Evolutionary conservation across 805 yeast genomes (phyloP).

Genomic region (Myxozyma kluyveri): DNA sequence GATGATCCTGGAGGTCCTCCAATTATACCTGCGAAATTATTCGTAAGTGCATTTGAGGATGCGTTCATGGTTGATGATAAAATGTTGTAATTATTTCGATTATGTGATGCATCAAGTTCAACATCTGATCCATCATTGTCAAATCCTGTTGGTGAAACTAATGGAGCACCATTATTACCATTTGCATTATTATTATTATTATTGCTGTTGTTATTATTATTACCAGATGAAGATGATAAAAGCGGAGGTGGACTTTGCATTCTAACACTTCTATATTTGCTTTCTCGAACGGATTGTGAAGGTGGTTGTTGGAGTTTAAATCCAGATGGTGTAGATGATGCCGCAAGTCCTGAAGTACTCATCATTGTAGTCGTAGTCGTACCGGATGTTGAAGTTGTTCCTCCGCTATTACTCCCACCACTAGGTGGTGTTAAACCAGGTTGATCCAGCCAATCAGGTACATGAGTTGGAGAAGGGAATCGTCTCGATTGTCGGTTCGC

Average conservation of each 20-base stretch:
- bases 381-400: neutral
- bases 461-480: constrained; percentile 20
- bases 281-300: neutral
- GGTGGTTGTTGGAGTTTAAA: neutral
- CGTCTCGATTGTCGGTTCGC: neutral
- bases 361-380: constrained; percentile 1
- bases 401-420: neutral
- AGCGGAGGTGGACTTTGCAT: neutral
- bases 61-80: no score
- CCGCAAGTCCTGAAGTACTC: neutral
- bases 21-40: neutral
- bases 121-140: neutral
- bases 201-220: no score
- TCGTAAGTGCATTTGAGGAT: neutral
- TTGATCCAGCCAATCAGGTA: constrained; percentile 27
- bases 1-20: neutral
- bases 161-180: neutral
- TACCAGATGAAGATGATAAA: neutral
- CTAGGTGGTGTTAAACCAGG: constrained; percentile 9
- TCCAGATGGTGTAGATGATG: neutral
- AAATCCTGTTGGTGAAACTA: neutral
- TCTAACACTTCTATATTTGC: neutral
- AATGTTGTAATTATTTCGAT: neutral
- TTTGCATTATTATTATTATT: no score
- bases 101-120: neutral